Evolutionary conservation across 73 alveolate species (phyloP).

Genomic region (Symbiodinium pilosum): DNA sequence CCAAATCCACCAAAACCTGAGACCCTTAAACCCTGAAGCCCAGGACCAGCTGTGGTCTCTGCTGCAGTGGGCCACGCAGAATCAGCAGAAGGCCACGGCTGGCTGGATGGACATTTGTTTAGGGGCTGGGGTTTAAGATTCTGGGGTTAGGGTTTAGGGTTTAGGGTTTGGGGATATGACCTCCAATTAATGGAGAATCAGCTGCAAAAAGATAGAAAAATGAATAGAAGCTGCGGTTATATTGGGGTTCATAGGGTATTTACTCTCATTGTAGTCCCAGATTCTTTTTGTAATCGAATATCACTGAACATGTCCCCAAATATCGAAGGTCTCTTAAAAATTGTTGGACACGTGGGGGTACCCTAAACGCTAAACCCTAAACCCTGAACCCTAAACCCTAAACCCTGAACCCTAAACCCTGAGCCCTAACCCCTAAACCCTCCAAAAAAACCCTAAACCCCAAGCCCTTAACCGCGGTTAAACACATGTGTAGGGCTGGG

Average conservation of each 20-base stretch:
- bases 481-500: not conserved
- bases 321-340: too few species aligned
- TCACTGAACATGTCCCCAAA: too few species aligned
- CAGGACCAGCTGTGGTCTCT: slow-evolving; percentile 47
- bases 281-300: too few species aligned
- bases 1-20: too few species aligned
- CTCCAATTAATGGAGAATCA: not conserved
- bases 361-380: not conserved
- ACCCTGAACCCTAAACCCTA: not conserved
- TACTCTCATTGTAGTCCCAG: too few species aligned
- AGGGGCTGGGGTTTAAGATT: not conserved
- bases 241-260: too few species aligned
- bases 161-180: not conserved
- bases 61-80: slow-evolving; percentile 61
- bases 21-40: not conserved
- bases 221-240: too few species aligned
- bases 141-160: not conserved
- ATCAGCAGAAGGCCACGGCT: slow-evolving; percentile 30
- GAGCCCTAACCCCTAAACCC: not conserved
- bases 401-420: not conserved
- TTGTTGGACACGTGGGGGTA: too few species aligned
- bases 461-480: not conserved
- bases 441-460: not conserved
- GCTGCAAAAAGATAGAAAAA: too few species aligned
- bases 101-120: too few species aligned